Evolutionary conservation across 1,284 basidiomycete species (phyloP), one percentile per base, ranked within the genome.

Genomic region (Trichosporon coremiiforme): DNA sequence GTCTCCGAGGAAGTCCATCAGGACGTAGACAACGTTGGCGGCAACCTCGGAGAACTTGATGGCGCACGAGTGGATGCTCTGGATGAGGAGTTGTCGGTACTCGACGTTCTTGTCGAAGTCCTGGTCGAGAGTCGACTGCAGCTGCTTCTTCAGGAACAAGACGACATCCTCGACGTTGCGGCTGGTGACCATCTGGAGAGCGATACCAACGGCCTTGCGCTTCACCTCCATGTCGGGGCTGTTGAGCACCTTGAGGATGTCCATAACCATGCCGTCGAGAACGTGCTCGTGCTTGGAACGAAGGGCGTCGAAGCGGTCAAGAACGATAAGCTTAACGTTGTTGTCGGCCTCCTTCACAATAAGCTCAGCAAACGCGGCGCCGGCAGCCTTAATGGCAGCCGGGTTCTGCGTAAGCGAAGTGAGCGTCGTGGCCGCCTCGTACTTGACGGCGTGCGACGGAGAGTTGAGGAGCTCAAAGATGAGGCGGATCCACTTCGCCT

Each of bases 11-110:
- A 99, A 99, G 79, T 98, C 95, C 94, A 99, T 97, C 67, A 99
- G 87, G 2, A 95, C 95, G 76, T 96, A 93, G 0, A 99, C 95
- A 64, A 99, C 96, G 75, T 91, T 95, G 4, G 93, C 92, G 2
- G 96, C 96, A 15, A 99, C 93, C 82, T 99, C 96, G n/a, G 94
- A 95, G 86, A 98, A 98, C 78, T 91, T 93, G 87, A 98, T 91
- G 8, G 96, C 96, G 77, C 94, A 96, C 66, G 97, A 88, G 82
- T 99, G 97, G 76, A 99, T 98, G 65, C 92, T 95, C 84, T 98
- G 95, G 76, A 99, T 98, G 73, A 99, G 89, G 1, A 99, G 87
- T 80, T 98, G 96, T 63, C 96, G 89, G 85, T 98, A 98, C 81
- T 99, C 96, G 10, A 93, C 87, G 67, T 92, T 91, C 92, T 94